Evolutionary conservation across 75 land plant species (phyloP).

Genomic region (Sequoiadendron giganteum): DNA sequence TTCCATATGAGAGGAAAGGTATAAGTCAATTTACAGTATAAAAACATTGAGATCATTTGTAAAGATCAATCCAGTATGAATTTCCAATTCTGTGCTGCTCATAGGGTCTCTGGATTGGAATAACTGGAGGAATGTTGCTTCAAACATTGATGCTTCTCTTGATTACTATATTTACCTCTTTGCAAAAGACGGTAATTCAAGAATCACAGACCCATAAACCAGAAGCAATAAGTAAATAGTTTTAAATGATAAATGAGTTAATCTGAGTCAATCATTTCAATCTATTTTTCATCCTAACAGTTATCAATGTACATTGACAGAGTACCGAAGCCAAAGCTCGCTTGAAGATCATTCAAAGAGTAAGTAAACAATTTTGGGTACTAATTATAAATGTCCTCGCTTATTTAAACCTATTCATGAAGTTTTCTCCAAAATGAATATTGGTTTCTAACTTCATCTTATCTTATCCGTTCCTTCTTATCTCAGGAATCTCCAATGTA

Average conservation of each 20-base stretch:
- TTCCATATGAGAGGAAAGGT: conserved; percentile 30
- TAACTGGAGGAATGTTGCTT: conserved; percentile 19
- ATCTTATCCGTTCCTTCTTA: not conserved
- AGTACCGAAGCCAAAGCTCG: not conserved
- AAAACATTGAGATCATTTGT: not conserved
- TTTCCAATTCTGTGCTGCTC: not conserved
- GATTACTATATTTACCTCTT: conserved; percentile 27
- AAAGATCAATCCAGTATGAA: not conserved
- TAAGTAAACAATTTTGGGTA: not conserved
- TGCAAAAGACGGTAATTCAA: conserved; percentile 26
- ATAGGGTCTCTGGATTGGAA: conserved; percentile 35
- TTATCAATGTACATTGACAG: not conserved
- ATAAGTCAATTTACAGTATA: not conserved
- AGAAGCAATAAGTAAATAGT: not conserved
- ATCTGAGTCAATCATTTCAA: not conserved
- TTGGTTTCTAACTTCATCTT: not conserved
- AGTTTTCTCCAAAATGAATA: not conserved
- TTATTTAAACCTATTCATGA: not conserved
- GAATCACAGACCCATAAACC: not conserved
- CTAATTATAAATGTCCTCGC: not conserved
- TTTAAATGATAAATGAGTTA: not conserved
- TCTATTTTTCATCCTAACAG: not conserved
- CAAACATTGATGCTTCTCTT: conserved; percentile 19
- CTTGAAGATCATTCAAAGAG: not conserved
- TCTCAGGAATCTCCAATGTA: not conserved